These are phyloP conservation scores for Solanum infundibuliforme DNA, from an alignment of 257 asterid species.

Conservation along the genomic window DNA sequence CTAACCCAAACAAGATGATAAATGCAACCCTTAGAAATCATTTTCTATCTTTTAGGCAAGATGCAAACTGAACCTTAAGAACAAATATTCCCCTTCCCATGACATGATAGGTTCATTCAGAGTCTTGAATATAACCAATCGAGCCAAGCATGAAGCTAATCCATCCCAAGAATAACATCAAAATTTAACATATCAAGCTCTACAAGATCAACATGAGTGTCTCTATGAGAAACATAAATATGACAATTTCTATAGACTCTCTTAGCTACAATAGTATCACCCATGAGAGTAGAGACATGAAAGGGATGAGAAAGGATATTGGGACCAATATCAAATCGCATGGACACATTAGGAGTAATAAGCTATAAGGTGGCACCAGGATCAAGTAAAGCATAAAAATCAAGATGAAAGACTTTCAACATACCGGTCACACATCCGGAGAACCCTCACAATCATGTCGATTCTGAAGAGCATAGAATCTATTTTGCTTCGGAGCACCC, in stretches of 20 bases:
- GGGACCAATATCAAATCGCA: neutral
- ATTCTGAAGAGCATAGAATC: too few relatives aligned
- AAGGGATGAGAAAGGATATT: neutral
- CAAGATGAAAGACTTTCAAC: neutral
- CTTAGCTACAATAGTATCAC: neutral
- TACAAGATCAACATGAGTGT: too few relatives aligned
- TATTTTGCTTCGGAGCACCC: neutral
- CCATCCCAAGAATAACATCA: neutral
- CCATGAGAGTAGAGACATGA: neutral
- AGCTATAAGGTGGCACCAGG: neutral
- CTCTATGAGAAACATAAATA: neutral
- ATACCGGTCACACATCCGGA: neutral
- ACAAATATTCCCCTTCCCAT: neutral
- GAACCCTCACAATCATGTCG: neutral
- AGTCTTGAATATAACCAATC: neutral
- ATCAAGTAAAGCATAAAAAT: neutral
- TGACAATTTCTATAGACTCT: neutral
- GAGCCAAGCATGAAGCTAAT: neutral
- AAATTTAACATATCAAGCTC: too few relatives aligned
- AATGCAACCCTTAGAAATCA: neutral
- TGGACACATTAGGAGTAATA: neutral
- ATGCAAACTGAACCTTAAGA: neutral
- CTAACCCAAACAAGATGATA: neutral
- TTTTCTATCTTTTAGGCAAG: too few relatives aligned
- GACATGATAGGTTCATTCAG: neutral